Evolutionary conservation across 257 asterid genomes (phyloP).

Genomic region (Solanum ossicruentum): DNA sequence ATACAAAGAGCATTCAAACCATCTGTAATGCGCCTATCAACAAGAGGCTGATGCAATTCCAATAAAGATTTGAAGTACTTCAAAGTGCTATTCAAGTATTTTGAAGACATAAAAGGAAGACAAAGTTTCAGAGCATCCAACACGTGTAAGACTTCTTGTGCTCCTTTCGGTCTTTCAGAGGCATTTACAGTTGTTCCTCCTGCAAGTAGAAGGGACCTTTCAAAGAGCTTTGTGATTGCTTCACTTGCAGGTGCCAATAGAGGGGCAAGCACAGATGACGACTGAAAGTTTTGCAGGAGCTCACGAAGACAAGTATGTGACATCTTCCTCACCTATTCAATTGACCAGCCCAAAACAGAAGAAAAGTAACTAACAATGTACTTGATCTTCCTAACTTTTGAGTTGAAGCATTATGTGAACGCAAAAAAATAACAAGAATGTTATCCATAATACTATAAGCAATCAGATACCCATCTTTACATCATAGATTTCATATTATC

Average conservation of each 20-base stretch:
- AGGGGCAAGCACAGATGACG: constrained; percentile 22
- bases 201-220: constrained; percentile 73
- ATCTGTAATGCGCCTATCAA: constrained; percentile 64
- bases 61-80: constrained; percentile 65
- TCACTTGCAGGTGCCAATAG: constrained; percentile 69
- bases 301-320: constrained; percentile 55
- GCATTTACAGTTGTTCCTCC: constrained; percentile 57
- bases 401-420: not conserved
- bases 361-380: not conserved
- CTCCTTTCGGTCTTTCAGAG: constrained; percentile 60
- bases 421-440: not conserved
- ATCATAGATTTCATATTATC: not conserved
- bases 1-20: constrained; percentile 54
- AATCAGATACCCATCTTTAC: not conserved
- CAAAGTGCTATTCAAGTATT: constrained; percentile 44
- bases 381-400: not conserved
- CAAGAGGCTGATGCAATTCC: constrained; percentile 54
- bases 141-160: constrained; percentile 66
- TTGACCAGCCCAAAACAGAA: constrained; percentile 6
- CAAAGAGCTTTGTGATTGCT: constrained; percentile 48
- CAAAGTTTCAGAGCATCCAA: constrained; percentile 68
- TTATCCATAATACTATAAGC: not conserved
- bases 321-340: constrained; percentile 55
- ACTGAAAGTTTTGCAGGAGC: constrained; percentile 38
- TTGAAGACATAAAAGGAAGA: constrained; percentile 67